phyloP scores from a whole-genome alignment of 108 stramenopile genomes.

The Cyclotella cryptica region DNA sequence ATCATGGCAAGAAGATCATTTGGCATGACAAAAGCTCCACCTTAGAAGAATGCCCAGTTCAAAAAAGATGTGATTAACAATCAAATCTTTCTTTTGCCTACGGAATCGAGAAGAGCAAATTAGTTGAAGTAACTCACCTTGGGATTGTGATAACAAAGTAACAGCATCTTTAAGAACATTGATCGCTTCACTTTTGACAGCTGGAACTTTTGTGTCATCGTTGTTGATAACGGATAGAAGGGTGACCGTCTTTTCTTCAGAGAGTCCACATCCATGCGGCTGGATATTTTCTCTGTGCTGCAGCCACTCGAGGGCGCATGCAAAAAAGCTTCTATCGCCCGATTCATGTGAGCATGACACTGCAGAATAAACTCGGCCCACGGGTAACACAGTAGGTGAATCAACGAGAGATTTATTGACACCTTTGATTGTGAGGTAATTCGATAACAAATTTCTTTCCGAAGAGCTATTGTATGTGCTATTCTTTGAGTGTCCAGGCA shows the following conservation, averaged over 20 bases:
- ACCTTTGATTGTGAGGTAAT: constrained; percentile 29
- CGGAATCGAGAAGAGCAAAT: not conserved
- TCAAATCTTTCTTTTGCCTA: not conserved
- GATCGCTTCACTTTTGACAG: constrained; percentile 26
- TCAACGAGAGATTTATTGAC: constrained; percentile 11
- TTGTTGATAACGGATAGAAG: not conserved
- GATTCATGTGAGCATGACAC: constrained; percentile 32
- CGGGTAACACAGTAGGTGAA: constrained; percentile 25
- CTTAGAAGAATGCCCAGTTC: not conserved
- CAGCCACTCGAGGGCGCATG: constrained; percentile 80
- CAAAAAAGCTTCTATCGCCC: constrained; percentile 37
- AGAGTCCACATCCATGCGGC: constrained; percentile 71
- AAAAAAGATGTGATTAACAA: not conserved
- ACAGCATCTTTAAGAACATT: constrained; percentile 29
- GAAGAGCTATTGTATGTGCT: not conserved
- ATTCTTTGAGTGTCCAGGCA: not conserved
- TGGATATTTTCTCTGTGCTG: constrained; percentile 63
- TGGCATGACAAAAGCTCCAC: constrained; percentile 5
- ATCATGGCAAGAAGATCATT: constrained; percentile 21
- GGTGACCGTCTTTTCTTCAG: constrained; percentile 13
- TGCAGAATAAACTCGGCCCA: constrained; percentile 31
- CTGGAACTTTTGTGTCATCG: constrained; percentile 11
- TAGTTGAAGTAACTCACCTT: constrained; percentile 5
- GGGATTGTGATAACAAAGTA: constrained; percentile 20
- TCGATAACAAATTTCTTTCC: not conserved